These are phyloP conservation scores for Trichoderma parareesei DNA, from an alignment of 495 filamentous ascomycete species.

Conservation along the genomic window DNA sequence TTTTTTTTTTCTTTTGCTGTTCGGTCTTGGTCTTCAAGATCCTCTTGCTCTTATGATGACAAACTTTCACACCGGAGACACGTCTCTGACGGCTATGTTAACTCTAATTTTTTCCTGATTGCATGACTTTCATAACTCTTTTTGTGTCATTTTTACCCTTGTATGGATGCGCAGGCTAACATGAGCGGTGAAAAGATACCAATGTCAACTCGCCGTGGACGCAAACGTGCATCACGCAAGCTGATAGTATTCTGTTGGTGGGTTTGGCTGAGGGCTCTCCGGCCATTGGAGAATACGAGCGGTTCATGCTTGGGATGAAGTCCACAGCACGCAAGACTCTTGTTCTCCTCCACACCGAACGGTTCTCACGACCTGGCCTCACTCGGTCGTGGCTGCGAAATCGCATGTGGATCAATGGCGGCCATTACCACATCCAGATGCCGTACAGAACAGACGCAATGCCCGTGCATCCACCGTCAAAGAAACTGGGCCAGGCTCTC, in stretches of 20 bases:
- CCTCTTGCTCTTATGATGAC: slow-evolving; percentile 33
- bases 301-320: slow-evolving; percentile 93
- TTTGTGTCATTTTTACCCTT: background rate
- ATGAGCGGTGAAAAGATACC: slow-evolving; percentile 50
- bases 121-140: slow-evolving; percentile 1
- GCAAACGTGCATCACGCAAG: slow-evolving; percentile 93
- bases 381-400: slow-evolving; percentile 89
- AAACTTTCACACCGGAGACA: slow-evolving; percentile 29
- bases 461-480: slow-evolving; percentile 66
- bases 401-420: slow-evolving; percentile 96
- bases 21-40: slow-evolving; percentile 11
- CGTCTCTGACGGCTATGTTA: slow-evolving; percentile 32
- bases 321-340: slow-evolving; percentile 92
- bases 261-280: slow-evolving; percentile 86
- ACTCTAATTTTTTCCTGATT: slow-evolving; percentile 44
- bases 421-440: slow-evolving; percentile 98
- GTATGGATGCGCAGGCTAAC: slow-evolving; percentile 9
- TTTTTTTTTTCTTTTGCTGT: background rate
- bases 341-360: slow-evolving; percentile 84
- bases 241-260: slow-evolving; percentile 89
- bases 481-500: slow-evolving; percentile 73
- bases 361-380: slow-evolving; percentile 75
- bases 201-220: slow-evolving; percentile 96
- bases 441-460: slow-evolving; percentile 70
- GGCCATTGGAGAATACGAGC: slow-evolving; percentile 88